These are phyloP conservation scores for Yamadazyma laniorum DNA, from an alignment of 805 yeast species.

Conservation along the genomic window DNA sequence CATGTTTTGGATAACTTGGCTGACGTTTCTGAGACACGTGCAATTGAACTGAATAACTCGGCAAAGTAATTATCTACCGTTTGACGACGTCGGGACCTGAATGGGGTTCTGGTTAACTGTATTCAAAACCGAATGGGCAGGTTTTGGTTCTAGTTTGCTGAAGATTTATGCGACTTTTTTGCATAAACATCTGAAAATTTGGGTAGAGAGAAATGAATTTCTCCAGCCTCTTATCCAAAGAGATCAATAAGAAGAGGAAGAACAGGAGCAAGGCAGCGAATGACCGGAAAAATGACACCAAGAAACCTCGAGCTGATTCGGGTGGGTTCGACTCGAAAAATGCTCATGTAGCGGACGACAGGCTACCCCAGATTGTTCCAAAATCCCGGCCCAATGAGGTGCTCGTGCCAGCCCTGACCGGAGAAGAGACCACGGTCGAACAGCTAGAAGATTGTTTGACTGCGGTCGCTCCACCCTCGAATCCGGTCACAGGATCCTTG, in stretches of 20 bases:
- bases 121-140: no score
- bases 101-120: no score
- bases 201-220: no score
- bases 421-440: background rate
- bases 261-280: conserved; percentile 11
- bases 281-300: no score
- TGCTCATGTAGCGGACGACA: background rate
- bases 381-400: background rate
- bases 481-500: background rate
- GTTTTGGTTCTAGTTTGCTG: no score
- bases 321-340: background rate
- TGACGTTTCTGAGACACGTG: background rate
- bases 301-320: background rate
- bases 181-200: conserved; percentile 8
- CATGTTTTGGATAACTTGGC: conserved; percentile 14
- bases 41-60: no score
- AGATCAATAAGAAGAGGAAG: conserved; percentile 45
- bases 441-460: no score
- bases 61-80: no score
- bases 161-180: no score
- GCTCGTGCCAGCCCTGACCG: background rate
- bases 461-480: no score
- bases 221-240: conserved; percentile 44
- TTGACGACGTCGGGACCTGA: no score
- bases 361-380: background rate